phyloP scores from a whole-genome alignment of 164 flowering plant species.

The Amborella trichopoda region DNA sequence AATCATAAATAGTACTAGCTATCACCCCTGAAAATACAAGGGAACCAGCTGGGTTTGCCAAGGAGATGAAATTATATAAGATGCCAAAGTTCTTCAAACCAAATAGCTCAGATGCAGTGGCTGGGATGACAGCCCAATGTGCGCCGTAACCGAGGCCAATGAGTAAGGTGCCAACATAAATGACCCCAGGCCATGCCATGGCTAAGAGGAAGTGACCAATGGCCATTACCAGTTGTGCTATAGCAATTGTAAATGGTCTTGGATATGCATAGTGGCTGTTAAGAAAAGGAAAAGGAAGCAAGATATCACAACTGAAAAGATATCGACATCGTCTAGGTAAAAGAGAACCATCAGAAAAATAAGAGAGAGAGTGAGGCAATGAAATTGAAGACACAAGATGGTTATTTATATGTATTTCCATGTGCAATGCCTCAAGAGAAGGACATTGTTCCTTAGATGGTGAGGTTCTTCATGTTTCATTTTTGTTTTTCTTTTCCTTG shows the following conservation, averaged over 20 bases:
- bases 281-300: too few species aligned
- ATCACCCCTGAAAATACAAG: constrained; percentile 74
- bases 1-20: constrained; percentile 81
- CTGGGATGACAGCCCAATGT: constrained; percentile 96
- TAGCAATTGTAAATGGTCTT: constrained; percentile 73
- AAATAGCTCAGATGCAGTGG: constrained; percentile 91
- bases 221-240: constrained; percentile 69
- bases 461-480: too few species aligned
- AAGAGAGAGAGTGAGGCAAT: too few species aligned
- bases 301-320: too few species aligned
- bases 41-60: constrained; percentile 87
- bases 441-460: too few species aligned
- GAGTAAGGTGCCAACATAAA: constrained; percentile 72
- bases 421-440: too few species aligned
- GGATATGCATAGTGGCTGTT: constrained; percentile 82
- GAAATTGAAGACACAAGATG: too few species aligned
- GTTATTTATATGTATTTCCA: too few species aligned
- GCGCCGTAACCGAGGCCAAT: constrained; percentile 98
- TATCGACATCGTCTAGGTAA: too few species aligned
- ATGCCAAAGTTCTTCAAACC: constrained; percentile 92
- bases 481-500: too few species aligned
- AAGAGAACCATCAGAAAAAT: too few species aligned
- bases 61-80: constrained; percentile 80
- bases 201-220: constrained; percentile 74
- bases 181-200: constrained; percentile 88